phyloP scores from a whole-genome alignment of 2,329 filamentous ascomycete genomes.

The Hyphodiscus sp. region DNA sequence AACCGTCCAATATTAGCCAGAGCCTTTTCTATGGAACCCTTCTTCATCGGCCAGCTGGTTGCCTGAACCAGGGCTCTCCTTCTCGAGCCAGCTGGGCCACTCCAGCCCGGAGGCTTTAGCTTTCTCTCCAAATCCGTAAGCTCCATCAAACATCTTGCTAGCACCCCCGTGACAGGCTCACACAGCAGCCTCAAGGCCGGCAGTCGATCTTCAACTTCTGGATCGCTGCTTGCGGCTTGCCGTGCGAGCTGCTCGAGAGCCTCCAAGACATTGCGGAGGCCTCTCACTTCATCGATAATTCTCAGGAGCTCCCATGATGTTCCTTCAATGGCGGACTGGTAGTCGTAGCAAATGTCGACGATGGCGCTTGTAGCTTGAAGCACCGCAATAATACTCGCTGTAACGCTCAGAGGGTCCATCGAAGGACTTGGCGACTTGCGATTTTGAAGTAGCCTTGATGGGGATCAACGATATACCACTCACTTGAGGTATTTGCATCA shows the following conservation, averaged over 20 bases:
- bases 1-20: not conserved
- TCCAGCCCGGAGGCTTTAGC: not conserved
- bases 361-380: not conserved
- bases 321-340: not conserved
- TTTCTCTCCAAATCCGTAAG: not conserved
- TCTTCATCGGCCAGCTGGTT: not conserved
- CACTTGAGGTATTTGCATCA: too few species aligned
- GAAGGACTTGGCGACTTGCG: too few species aligned
- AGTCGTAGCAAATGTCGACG: conserved; percentile 1
- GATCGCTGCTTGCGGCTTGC: not conserved
- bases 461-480: too few species aligned
- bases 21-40: not conserved
- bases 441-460: too few species aligned
- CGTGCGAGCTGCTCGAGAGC: not conserved
- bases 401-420: not conserved
- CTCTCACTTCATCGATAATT: not conserved
- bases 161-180: not conserved
- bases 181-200: not conserved
- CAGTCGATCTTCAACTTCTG: too few species aligned
- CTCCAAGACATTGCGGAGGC: not conserved
- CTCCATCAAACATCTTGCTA: not conserved
- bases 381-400: not conserved
- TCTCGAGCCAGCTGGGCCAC: not conserved
- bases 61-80: not conserved
- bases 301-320: not conserved